A percentile compares a stretch with the other conserved stretches of the same genome.
Conservation (phyloP, 1,139 yeast genomes). For the Hyphopichia buzzinii region DNA sequence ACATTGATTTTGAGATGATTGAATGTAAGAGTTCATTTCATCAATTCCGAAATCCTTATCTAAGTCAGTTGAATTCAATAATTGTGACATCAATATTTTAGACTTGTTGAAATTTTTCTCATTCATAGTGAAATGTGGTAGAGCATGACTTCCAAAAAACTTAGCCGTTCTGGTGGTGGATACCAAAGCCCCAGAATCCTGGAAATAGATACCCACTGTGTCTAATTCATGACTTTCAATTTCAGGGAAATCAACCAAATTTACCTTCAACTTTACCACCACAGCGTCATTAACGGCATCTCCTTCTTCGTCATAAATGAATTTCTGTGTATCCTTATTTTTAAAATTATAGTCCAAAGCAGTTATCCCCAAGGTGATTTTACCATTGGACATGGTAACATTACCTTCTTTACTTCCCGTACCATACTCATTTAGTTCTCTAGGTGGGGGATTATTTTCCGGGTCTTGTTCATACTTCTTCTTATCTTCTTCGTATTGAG, state of each 20-base stretch:
- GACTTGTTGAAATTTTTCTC: constrained; percentile 42
- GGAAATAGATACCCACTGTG: constrained; percentile 69
- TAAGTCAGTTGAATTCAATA: constrained; percentile 40
- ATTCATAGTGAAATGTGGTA: constrained; percentile 56
- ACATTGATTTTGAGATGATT: constrained; percentile 51
- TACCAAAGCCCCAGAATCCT: constrained; percentile 65
- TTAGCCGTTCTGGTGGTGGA: constrained; percentile 68
- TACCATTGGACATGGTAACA: constrained; percentile 24
- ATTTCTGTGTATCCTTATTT: constrained; percentile 18
- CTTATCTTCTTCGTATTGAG: constrained; percentile 21
- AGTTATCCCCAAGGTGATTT: constrained; percentile 21
- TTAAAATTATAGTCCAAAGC: constrained; percentile 24
- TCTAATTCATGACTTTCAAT: constrained; percentile 43
- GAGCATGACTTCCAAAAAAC: constrained; percentile 59
- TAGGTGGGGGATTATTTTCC: constrained; percentile 14
- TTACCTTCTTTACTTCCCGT: constrained; percentile 25
- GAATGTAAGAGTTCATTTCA: constrained; percentile 36
- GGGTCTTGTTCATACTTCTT: constrained; percentile 27
- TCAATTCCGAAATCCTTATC: constrained; percentile 34
- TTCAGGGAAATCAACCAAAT: constrained; percentile 41
- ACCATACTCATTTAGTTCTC: constrained; percentile 1
- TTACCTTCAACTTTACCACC: constrained; percentile 22
- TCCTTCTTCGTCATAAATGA: constrained; percentile 9
- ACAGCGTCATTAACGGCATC: constrained; percentile 31
- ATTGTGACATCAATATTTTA: constrained; percentile 34